Evolutionary conservation across 495 filamentous ascomycete genomes (phyloP).

Genomic region (Penicillium coffeae): DNA sequence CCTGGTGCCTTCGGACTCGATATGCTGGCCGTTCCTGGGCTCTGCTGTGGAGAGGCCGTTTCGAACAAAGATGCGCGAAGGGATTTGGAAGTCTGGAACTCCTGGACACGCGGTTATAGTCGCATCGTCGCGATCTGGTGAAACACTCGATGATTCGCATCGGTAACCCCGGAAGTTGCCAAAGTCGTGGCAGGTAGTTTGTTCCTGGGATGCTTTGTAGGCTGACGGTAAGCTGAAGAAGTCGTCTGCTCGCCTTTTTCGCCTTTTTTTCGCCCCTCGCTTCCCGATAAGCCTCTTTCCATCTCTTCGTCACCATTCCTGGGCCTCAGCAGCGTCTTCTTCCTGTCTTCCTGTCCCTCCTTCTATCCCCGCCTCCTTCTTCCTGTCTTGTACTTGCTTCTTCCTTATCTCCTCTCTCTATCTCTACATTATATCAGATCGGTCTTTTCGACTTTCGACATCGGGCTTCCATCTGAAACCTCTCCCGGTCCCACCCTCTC

Average conservation of each 20-base stretch:
- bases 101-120: constrained; percentile 9
- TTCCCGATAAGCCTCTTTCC: constrained; percentile 24
- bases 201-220: constrained; percentile 16
- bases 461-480: constrained; percentile 11
- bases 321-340: neutral
- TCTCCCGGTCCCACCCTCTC: constrained; percentile 9
- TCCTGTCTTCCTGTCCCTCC: neutral
- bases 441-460: neutral
- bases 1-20: constrained; percentile 23
- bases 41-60: neutral
- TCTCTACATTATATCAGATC: neutral
- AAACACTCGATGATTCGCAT: constrained; percentile 28
- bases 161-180: constrained; percentile 25
- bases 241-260: neutral
- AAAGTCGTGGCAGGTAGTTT: too few species aligned
- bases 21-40: neutral
- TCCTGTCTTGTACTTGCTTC: neutral
- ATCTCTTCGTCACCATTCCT: constrained; percentile 26
- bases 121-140: constrained; percentile 19
- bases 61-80: constrained; percentile 1
- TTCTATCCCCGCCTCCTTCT: neutral
- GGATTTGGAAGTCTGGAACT: constrained; percentile 4
- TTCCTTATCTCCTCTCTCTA: neutral
- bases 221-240: constrained; percentile 10
- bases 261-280: constrained; percentile 21